Evolutionary conservation across 2,329 filamentous ascomycete genomes (phyloP).

Genomic region (Colletotrichum tropicale): DNA sequence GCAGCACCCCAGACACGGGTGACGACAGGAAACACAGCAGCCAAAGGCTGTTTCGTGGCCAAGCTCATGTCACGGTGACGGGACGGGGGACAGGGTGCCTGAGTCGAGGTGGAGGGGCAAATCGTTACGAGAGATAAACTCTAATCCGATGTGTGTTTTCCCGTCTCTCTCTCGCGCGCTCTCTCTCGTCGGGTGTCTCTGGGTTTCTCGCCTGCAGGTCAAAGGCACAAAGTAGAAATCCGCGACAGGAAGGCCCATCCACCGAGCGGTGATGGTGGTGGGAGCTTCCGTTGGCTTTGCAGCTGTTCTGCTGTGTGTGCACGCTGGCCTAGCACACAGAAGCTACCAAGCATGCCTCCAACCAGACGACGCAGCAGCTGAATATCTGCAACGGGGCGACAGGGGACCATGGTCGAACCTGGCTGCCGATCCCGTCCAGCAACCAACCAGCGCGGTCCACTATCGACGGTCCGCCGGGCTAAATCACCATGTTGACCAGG

Average conservation of each 20-base stretch:
- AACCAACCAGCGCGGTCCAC: not conserved
- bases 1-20: not conserved
- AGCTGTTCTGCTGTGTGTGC: not conserved
- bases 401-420: slow-evolving; percentile 1
- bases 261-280: not conserved
- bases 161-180: not conserved
- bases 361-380: not conserved
- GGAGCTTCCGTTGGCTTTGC: not conserved
- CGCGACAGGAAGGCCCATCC: not conserved
- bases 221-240: not conserved
- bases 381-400: not conserved
- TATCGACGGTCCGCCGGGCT: not conserved
- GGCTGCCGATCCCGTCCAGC: not conserved
- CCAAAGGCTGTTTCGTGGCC: slow-evolving; percentile 4
- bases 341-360: not conserved
- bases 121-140: slow-evolving; percentile 13
- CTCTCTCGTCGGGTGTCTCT: not conserved
- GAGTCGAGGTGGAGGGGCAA: slow-evolving; percentile 18
- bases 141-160: not conserved
- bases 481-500: not conserved
- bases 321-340: not conserved
- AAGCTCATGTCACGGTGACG: slow-evolving; percentile 14
- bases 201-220: not conserved
- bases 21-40: slow-evolving; percentile 7
- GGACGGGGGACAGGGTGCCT: not conserved